phyloP scores from a whole-genome alignment of 2,329 filamentous ascomycete genomes.

The Alternaria tenuissima region DNA sequence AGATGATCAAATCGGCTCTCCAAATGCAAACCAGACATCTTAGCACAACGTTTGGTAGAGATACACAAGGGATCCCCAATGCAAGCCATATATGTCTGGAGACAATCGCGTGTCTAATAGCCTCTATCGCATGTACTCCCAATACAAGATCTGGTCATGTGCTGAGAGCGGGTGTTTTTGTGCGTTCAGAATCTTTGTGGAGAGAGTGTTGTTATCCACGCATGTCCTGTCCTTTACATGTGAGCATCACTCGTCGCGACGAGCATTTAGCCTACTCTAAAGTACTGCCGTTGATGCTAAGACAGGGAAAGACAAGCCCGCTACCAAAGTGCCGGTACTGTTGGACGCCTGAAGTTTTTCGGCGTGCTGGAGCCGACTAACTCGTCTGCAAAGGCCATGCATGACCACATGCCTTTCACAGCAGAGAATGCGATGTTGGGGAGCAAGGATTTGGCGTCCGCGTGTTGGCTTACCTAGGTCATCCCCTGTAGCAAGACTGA shows the following conservation, averaged over 20 bases:
- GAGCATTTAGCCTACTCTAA: neutral
- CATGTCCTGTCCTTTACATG: neutral
- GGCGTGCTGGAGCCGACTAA: neutral
- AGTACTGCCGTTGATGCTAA: conserved; percentile 2
- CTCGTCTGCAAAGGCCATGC: neutral
- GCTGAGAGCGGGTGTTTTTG: neutral
- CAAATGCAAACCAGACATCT: neutral
- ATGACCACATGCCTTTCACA: neutral
- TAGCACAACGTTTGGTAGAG: neutral
- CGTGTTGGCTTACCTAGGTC: neutral
- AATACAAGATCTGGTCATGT: neutral
- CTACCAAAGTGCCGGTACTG: neutral
- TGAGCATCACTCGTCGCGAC: neutral
- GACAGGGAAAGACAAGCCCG: conserved; percentile 1
- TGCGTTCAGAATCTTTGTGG: neutral
- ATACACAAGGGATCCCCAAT: neutral
- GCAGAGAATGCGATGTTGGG: neutral
- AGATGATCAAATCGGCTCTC: neutral
- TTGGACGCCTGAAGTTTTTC: neutral
- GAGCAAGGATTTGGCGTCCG: neutral
- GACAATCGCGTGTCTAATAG: neutral
- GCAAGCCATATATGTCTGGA: neutral
- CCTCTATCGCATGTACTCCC: neutral
- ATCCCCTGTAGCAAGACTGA: neutral
- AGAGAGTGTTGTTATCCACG: neutral